Conservation (phyloP, 2,329 filamentous ascomycete species). For the Cercospora citrullina region DNA sequence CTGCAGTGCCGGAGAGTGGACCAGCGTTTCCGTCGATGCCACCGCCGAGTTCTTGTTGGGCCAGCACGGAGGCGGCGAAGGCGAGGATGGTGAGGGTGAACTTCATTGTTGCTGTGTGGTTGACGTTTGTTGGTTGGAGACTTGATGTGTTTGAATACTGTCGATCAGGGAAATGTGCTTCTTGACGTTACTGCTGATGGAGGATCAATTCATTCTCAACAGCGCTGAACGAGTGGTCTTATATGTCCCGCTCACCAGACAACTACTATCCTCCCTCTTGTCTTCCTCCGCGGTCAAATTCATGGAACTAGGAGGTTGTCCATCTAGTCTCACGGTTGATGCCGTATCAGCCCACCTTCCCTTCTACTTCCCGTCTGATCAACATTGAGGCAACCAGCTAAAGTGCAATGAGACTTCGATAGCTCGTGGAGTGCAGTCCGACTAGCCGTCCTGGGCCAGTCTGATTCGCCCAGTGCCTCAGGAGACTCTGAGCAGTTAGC, state of each 20-base stretch:
- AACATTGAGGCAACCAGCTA: neutral
- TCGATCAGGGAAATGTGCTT: neutral
- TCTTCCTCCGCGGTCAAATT: neutral
- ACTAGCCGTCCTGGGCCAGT: neutral
- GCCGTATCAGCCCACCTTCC: neutral
- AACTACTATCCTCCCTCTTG: too few relatives aligned
- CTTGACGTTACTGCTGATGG: neutral
- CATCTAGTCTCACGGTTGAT: neutral
- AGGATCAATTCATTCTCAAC: neutral
- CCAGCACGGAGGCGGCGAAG: slow-evolving; percentile 4
- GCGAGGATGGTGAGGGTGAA: slow-evolving; percentile 8
- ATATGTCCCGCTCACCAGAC: neutral
- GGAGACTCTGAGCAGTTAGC: neutral
- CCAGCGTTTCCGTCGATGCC: slow-evolving; percentile 18
- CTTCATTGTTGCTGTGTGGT: slow-evolving; percentile 1
- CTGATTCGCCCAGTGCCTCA: neutral
- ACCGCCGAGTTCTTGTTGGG: slow-evolving; percentile 21
- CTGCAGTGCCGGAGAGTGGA: slow-evolving; percentile 15
- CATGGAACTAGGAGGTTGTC: neutral
- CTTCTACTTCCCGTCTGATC: neutral
- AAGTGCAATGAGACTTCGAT: neutral
- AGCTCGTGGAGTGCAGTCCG: slow-evolving; percentile 4
- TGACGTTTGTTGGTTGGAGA: neutral
- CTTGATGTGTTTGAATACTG: neutral
- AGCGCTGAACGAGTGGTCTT: neutral